Conservation (phyloP, 768 basidiomycete species). For the Coprinellus micaceus region DNA sequence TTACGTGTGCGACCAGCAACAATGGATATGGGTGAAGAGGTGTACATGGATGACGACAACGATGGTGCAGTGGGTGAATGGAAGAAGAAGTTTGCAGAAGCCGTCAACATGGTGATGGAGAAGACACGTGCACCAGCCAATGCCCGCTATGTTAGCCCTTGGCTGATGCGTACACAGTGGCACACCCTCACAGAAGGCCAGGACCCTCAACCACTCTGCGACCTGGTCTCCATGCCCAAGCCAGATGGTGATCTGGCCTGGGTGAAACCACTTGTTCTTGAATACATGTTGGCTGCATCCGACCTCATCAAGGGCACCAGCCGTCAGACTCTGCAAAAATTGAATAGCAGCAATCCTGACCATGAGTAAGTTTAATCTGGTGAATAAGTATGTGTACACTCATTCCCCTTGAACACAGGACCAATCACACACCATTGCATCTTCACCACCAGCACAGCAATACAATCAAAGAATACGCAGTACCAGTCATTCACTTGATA, state of each 20-base stretch:
- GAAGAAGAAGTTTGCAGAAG: not conserved
- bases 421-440: not conserved
- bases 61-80: not conserved
- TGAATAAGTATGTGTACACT: not conserved
- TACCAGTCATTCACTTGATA: not conserved
- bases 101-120: not conserved
- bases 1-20: not conserved
- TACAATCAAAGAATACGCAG: not conserved
- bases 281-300: not conserved
- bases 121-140: not conserved
- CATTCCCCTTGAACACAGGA: not conserved
- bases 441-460: not conserved
- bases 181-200: not conserved
- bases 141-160: not conserved
- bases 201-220: not conserved
- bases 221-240: not conserved
- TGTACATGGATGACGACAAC: not conserved
- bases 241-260: not conserved
- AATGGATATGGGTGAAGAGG: not conserved
- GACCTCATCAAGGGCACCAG: not conserved
- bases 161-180: not conserved
- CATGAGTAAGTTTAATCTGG: not conserved
- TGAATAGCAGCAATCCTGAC: not conserved
- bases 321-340: not conserved
- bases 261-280: not conserved